These are phyloP conservation scores for Monosporascus sp. DNA, from an alignment of 2,329 filamentous ascomycete genomes.

Conservation along the genomic window DNA sequence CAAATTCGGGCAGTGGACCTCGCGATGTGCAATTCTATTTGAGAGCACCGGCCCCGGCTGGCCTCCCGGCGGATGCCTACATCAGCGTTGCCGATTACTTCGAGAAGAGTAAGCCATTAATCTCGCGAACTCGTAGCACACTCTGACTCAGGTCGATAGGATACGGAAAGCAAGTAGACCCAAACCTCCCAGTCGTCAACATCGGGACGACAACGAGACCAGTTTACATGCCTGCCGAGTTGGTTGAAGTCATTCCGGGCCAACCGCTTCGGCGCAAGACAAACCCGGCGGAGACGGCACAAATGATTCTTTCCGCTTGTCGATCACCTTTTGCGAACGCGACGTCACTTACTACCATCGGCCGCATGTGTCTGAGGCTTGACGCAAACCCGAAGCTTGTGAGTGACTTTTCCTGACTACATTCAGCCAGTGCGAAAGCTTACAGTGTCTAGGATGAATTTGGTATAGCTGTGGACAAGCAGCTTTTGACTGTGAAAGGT, in stretches of 20 bases:
- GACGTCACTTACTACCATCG: constrained; percentile 55
- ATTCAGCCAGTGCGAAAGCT: background rate
- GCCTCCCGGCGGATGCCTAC: constrained; percentile 19
- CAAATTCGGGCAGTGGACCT: constrained; percentile 19
- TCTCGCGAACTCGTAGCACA: background rate
- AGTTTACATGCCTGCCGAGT: constrained; percentile 62
- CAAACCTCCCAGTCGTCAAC: constrained; percentile 58
- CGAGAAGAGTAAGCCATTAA: constrained; percentile 33
- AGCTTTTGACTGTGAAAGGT: constrained; percentile 67
- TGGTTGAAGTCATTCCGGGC: constrained; percentile 58
- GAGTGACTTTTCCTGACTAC: constrained; percentile 12
- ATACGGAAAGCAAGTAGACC: constrained; percentile 24
- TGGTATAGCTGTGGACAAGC: constrained; percentile 55
- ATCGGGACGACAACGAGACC: constrained; percentile 54
- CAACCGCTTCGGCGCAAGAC: constrained; percentile 61
- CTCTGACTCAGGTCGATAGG: constrained; percentile 15
- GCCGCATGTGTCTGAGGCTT: constrained; percentile 54
- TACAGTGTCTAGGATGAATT: constrained; percentile 39
- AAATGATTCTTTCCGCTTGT: constrained; percentile 71
- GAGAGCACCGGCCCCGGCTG: constrained; percentile 16
- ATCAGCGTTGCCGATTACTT: constrained; percentile 41
- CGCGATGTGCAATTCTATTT: constrained; percentile 29
- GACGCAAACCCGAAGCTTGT: constrained; percentile 44
- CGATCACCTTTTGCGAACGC: constrained; percentile 63
- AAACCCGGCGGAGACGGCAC: constrained; percentile 52